Evolutionary conservation across 345 rosid genomes (phyloP).

Genomic region (Stellera chamaejasme): DNA sequence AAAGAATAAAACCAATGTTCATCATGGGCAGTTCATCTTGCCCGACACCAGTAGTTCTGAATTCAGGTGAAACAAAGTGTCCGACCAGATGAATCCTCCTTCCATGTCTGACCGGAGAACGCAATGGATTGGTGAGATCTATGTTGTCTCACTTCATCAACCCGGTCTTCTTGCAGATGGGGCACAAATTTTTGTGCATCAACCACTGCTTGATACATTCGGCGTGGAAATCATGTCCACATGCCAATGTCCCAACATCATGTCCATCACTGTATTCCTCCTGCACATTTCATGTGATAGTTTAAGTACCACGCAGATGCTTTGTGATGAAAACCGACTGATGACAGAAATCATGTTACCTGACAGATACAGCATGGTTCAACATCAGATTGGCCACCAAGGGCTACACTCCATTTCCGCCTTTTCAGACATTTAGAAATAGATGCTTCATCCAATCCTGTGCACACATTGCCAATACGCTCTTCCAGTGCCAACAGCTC

Average conservation of each 20-base stretch:
- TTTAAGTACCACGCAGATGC: neutral
- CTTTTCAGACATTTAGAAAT: constrained; percentile 38
- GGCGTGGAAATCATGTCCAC: constrained; percentile 72
- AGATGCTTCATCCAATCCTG: constrained; percentile 76
- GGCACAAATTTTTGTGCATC: constrained; percentile 76
- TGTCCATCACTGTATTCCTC: constrained; percentile 67
- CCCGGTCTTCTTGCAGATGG: constrained; percentile 77
- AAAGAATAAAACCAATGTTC: no score
- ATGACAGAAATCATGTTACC: constrained; percentile 30
- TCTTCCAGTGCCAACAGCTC: constrained; percentile 84
- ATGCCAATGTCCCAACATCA: constrained; percentile 60
- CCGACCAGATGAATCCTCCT: neutral
- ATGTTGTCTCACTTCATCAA: constrained; percentile 29
- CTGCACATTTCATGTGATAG: constrained; percentile 25
- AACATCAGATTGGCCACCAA: constrained; percentile 27
- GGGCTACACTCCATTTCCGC: constrained; percentile 23
- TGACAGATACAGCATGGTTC: constrained; percentile 92
- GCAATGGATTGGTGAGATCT: constrained; percentile 4
- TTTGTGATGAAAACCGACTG: neutral
- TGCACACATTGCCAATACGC: constrained; percentile 82
- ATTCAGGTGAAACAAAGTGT: no score
- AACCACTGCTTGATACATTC: constrained; percentile 75
- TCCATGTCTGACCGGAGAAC: constrained; percentile 8
- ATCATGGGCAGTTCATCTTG: no score
- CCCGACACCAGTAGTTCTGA: no score